These are phyloP conservation scores for Neoboletus subvelutipes DNA, from an alignment of 768 basidiomycete genomes.

Conservation along the genomic window DNA sequence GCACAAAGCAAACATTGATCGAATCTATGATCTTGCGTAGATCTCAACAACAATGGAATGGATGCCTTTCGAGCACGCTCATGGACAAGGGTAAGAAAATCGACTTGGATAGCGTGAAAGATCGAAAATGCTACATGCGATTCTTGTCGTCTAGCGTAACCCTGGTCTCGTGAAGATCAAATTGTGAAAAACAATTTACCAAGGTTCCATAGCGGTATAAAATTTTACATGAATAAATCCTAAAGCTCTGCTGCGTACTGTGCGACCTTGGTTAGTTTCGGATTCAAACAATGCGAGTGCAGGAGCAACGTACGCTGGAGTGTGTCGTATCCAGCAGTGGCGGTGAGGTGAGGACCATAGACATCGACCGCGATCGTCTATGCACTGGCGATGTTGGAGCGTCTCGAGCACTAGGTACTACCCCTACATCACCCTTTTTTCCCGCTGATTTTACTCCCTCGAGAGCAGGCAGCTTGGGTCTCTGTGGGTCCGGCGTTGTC, in stretches of 20 bases:
- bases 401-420: background rate
- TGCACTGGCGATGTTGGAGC: constrained; percentile 14
- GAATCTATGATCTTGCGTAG: background rate
- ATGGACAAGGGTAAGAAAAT: background rate
- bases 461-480: background rate
- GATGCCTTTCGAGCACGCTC: background rate
- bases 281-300: background rate
- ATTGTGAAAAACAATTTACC: constrained; percentile 2
- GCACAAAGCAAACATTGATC: constrained; percentile 1
- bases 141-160: background rate
- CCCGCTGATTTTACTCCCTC: background rate
- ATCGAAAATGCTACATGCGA: constrained; percentile 22
- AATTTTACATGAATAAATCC: background rate
- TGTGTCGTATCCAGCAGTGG: constrained; percentile 8
- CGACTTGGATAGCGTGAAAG: constrained; percentile 8
- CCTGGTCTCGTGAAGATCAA: constrained; percentile 1
- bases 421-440: background rate
- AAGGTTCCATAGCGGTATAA: background rate
- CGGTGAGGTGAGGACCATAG: constrained; percentile 23
- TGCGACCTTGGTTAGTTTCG: background rate
- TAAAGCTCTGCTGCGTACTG: constrained; percentile 30
- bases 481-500: background rate
- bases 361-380: constrained; percentile 30
- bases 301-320: constrained; percentile 13
- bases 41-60: background rate